Percentiles rank a stretch among this genome's conserved stretches.
phyloP scores from a whole-genome alignment of 1,139 yeast species.

The Pichia norvegensis region DNA sequence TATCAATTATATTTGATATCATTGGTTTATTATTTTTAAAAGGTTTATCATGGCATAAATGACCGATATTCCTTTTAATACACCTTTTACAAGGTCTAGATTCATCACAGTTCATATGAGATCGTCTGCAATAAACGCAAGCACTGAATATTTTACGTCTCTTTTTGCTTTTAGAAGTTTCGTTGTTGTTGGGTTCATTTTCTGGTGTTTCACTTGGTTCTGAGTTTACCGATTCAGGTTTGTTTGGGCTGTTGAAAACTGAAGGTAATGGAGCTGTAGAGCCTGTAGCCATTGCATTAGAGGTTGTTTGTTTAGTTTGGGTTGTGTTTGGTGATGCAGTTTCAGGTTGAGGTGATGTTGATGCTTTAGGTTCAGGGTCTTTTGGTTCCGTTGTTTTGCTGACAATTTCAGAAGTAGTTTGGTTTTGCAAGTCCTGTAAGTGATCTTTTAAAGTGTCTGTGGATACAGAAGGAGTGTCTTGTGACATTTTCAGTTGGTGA shows the following conservation, averaged over 20 bases:
- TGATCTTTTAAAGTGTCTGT: too few species aligned
- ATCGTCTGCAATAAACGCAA: slow-evolving; percentile 85
- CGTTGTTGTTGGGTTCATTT: not conserved
- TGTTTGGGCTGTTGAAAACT: not conserved
- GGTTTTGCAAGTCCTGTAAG: too few species aligned
- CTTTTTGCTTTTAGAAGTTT: not conserved
- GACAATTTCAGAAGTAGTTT: not conserved
- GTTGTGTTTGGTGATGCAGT: too few species aligned
- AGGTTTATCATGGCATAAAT: slow-evolving; percentile 79
- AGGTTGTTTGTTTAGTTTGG: too few species aligned
- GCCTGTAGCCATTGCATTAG: too few species aligned
- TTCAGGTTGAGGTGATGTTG: too few species aligned
- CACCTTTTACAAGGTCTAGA: slow-evolving; percentile 84
- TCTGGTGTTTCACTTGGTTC: not conserved
- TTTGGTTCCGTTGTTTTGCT: not conserved
- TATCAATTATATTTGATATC: not conserved
- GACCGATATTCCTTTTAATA: slow-evolving; percentile 81
- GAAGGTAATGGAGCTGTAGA: not conserved
- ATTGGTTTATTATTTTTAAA: slow-evolving; percentile 29
- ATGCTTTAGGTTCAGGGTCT: too few species aligned
- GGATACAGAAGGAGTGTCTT: too few species aligned
- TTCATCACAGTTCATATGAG: slow-evolving; percentile 92
- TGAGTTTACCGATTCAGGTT: not conserved
- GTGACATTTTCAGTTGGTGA: too few species aligned
- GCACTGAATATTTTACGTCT: slow-evolving; percentile 62